phyloP scores from a whole-genome alignment of 208 protist genomes.

The Leishmania major region DNA sequence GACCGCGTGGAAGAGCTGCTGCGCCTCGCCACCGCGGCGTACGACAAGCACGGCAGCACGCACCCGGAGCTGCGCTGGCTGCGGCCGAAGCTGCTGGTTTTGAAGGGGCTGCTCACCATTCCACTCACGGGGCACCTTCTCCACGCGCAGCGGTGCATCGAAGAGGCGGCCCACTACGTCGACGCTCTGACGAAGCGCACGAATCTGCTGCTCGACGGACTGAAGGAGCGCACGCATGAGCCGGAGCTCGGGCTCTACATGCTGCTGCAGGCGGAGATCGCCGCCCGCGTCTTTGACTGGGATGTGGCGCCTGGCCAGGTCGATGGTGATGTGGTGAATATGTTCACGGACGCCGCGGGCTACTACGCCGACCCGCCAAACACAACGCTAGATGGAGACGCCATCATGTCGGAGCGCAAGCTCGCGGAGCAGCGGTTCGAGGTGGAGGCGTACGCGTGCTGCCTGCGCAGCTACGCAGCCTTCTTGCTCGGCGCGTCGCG shows the following conservation, averaged over 20 bases:
- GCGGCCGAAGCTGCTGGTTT: slow-evolving; percentile 75
- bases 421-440: slow-evolving; percentile 36
- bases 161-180: slow-evolving; percentile 58
- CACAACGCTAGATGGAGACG: slow-evolving; percentile 69
- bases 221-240: slow-evolving; percentile 47
- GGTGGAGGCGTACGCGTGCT: slow-evolving; percentile 67
- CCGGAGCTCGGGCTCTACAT: slow-evolving; percentile 77
- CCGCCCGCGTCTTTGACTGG: slow-evolving; percentile 74
- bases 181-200: slow-evolving; percentile 43
- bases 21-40: slow-evolving; percentile 34
- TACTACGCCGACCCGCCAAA: slow-evolving; percentile 75
- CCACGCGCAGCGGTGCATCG: slow-evolving; percentile 47
- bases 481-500: slow-evolving; percentile 74
- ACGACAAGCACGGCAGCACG: slow-evolving; percentile 34
- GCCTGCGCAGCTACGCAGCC: slow-evolving; percentile 62
- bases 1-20: slow-evolving; percentile 75
- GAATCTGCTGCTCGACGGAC: slow-evolving; percentile 56
- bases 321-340: slow-evolving; percentile 19
- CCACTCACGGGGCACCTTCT: slow-evolving; percentile 72
- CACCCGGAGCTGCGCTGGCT: slow-evolving; percentile 62
- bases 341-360: slow-evolving; percentile 37
- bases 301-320: slow-evolving; percentile 22
- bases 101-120: slow-evolving; percentile 72
- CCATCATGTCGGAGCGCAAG: slow-evolving; percentile 58
- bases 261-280: slow-evolving; percentile 69